These are phyloP conservation scores for Amaranthus tricolor DNA, from an alignment of 179 eudicot species.

Conservation along the genomic window DNA sequence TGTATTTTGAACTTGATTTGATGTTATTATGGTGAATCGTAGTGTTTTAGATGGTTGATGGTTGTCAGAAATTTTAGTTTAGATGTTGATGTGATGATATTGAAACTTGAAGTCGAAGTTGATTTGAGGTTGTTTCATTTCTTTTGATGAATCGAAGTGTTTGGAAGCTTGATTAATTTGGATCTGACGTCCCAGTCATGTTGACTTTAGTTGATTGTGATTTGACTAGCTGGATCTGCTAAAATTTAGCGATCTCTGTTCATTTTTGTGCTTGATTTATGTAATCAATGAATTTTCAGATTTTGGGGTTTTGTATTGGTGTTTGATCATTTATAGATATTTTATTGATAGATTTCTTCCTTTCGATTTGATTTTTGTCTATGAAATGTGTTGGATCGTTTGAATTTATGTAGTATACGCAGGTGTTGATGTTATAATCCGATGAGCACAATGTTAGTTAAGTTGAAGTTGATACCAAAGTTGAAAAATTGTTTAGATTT, in stretches of 20 bases:
- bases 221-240: conserved; percentile 33
- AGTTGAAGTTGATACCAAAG: background rate
- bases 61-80: background rate
- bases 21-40: no score
- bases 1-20: no score
- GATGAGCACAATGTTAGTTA: background rate
- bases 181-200: conserved; percentile 26
- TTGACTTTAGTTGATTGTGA: conserved; percentile 22
- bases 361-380: conserved; percentile 1
- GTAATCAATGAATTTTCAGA: background rate
- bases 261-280: conserved; percentile 8
- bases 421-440: no score
- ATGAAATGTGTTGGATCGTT: background rate
- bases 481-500: background rate
- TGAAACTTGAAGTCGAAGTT: background rate
- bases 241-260: conserved; percentile 8
- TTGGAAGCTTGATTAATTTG: background rate
- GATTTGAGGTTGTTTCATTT: background rate
- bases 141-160: conserved; percentile 4
- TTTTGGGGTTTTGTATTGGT: background rate
- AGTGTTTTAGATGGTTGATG: no score
- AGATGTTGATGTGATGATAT: background rate
- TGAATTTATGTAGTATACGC: background rate
- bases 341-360: background rate
- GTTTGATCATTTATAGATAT: background rate